Base-by-base conservation (phyloP, 202 grass and related monocot species). In the Musa balbisiana region DNA sequence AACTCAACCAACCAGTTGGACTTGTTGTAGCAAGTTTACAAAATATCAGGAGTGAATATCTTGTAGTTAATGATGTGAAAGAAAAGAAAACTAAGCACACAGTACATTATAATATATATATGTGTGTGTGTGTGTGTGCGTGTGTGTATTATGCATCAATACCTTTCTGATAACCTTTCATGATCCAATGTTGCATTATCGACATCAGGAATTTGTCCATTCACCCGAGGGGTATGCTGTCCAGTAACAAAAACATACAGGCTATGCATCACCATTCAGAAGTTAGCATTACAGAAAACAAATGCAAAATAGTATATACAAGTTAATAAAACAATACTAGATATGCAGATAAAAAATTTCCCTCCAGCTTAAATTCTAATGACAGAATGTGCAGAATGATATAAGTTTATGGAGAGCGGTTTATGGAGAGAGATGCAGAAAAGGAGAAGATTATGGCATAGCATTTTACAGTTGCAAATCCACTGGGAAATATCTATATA, bases 211-310 rank as follows among this genome's bases (percentile, higher is more conserved):
- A 98, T 98, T 85, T 92, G 76, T 14, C 94, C 94, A 92, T 98
- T 98, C 80, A 98, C 84, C 76, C 94, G 94, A 86, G 91, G 94
- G 71, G 91, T 98, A 72, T 94, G 94, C 94, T 98, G 88, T 76
- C 70, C 84, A 87, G 17, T 26, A 83, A 55, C 76, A 75, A 19
- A 67, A 33, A n/a, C 50, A 64, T 23, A 53, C 8, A 13, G 43
- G 11, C 21, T 53, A 65, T 22, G 50, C 14, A 64, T 80, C 54
- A 63, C 27, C 43, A 73, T 17, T 80, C 22, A 22, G 66, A 33
- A 76, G 79, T 66, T 62, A 83, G 79, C 55, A 86, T 82, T 22
- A 16, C 56, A 76, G 20, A 76, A 54, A 24, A 78, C 17, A 5
- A 64, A 52, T 49, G 62, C 55, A 52, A 22, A 69, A 3, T 15